Evolutionary conservation across 345 rosid species (phyloP), one percentile per base, ranked within the genome.

Genomic region (Xanthoceras sorbifolium): DNA sequence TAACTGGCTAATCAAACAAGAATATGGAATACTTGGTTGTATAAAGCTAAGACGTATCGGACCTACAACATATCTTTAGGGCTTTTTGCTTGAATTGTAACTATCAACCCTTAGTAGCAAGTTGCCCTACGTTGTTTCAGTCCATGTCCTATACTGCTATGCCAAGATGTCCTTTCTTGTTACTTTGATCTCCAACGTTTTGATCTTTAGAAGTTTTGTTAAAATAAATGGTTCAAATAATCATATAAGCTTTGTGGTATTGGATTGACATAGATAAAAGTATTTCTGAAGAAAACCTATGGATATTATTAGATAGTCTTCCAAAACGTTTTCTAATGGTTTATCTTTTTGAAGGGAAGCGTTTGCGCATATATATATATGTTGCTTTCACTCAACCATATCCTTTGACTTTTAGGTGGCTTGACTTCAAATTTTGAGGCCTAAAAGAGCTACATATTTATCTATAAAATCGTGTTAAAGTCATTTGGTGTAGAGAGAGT

Each of bases 1-100:
- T 6, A 36, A 9, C 1, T 36, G 12, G 12, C 8, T 9, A 42
- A 42, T 42, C n/a, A 31, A 31, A 5, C 14, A 9, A 1, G 50
- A n/a, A 9, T 17, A 22, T 6, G 17, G 72, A 69, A 69, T 46
- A 69, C 26, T 48, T 15, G 22, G 38, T 6, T 28, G 25, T 18
- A 3, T 25, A 48, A 48, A 8, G 38, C 14, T 67, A 38, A 23
- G 10, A 7, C 15, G 40, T 40, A 46, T 17, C 57, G 42, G 61
- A 46, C 40, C 72, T 68, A 69, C 55, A 12, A 25, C 60, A 69
- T 69, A 48, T 26, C 7, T 69, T 69, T 9, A 69, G 73, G 60
- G 60, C 72, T 48, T 48, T 46, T 48, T 46, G 40, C 46, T 10
- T 48, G 38, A 40, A 28, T 1, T 23, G 55, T 7, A 44, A 42